phyloP scores from a whole-genome alignment of 441 rosid genomes.

The Gossypium schwendimanii region DNA sequence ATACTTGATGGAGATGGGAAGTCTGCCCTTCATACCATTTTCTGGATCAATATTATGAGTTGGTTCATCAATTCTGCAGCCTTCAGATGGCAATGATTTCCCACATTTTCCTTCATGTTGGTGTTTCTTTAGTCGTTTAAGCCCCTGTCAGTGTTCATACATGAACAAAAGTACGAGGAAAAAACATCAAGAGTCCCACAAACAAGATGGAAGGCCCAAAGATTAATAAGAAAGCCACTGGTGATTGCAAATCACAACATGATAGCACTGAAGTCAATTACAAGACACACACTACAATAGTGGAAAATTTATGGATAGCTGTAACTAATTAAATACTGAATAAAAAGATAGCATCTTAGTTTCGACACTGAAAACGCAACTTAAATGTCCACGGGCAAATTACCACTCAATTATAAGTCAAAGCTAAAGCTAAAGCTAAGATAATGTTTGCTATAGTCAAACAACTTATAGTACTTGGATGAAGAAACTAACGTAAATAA shows the following conservation, averaged over 20 bases:
- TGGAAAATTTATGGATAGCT: background rate
- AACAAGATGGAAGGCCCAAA: background rate
- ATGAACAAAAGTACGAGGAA: background rate
- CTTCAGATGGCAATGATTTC: conserved; percentile 28
- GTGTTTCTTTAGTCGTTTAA: conserved; percentile 59
- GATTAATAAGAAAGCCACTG: background rate
- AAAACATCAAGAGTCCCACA: background rate
- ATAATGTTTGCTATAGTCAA: background rate
- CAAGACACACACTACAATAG: background rate
- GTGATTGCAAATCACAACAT: background rate
- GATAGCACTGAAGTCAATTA: background rate
- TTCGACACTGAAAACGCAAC: background rate
- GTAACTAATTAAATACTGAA: background rate
- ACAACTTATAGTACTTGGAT: background rate
- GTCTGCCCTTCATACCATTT: conserved; percentile 26
- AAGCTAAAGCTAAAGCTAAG: background rate
- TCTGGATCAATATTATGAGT: conserved; percentile 22
- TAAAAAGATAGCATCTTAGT: background rate
- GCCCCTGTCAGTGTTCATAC: conserved; percentile 35
- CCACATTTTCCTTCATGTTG: conserved; percentile 44
- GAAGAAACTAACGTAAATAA: background rate
- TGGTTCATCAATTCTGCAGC: conserved; percentile 30
- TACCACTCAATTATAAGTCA: background rate
- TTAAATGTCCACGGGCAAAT: background rate
- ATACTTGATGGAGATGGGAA: conserved; percentile 41